Evolutionary conservation across 805 yeast genomes (phyloP), one percentile per base, ranked within the genome.

Genomic region (Nematodospora valgi): DNA sequence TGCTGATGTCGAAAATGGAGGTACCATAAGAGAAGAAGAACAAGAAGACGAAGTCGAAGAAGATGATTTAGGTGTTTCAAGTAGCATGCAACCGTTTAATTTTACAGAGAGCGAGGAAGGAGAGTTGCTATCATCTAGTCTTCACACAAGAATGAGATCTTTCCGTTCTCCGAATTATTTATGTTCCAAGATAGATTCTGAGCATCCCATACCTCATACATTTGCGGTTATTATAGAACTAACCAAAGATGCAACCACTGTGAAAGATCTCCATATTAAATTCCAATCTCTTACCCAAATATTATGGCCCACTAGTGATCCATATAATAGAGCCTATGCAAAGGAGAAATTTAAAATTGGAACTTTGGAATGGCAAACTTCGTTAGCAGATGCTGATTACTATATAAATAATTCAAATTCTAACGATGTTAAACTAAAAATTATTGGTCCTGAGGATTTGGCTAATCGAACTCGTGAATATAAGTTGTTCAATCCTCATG

Each of bases 261-360:
- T 71, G 3, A 56, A 65, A 16, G 59, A 56, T 24, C 48, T 76
- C 22, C 55, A 56, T 26, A 46, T 72, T 9, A 71, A 68, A 33
- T 58, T 78, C 34, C 64, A 58, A 36, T 66, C 78, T 2, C 41
- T 56, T 4, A 64, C 70, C 5, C 59, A 65, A 34, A 62, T 74
- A 3, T 54, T 66, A 38, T 78, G 83, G 83, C 76, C 76, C 4
- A 59, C 65, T 23, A 76, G 75, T 8, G 74, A 76, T 11, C 75
- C 76, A 1, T 70, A 71, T 26, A 64, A 69, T 33, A 68, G 67
- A 35, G 38, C 59, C 4, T 63, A 61, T 25, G 52, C 56, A 22
- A 70, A 62, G 39, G 83, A 78, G 43, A 57, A 56, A 29, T 76
- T 72, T 48, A 65, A 64, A 28, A 56, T 74, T 5, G 81, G 81